Evolutionary conservation across 2,329 filamentous ascomycete genomes (phyloP), one percentile per base, ranked within the genome.

Genomic region (Fusarium xyrophilum): DNA sequence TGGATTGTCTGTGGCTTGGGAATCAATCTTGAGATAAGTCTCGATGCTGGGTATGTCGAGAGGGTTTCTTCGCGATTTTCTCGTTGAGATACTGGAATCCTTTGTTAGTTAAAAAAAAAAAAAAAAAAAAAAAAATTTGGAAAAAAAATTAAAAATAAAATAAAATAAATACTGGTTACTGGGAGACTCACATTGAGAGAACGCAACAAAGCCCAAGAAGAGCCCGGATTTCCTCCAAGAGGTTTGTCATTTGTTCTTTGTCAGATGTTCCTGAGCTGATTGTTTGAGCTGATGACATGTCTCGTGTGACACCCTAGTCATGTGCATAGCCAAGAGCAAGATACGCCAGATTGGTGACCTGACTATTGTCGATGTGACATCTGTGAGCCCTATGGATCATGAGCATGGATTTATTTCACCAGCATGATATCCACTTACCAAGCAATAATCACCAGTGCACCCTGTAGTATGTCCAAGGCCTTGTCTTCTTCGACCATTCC

Each of bases 401-500:
- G 21, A 65, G 32, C 7, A 47, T 33, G 7, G 12, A 14, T 4
- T 10, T 13, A 13, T 4, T 12, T 13, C 28, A 6, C n/a, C 8
- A 23, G 5, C 8, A 7, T 14, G 13, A 21, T 5, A n/a, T 19
- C 17, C 13, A 42, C 74, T 51, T 75, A 84, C 83, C 83, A 85
- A 25, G 81, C 78, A 56, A 84, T 74, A 40, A 79, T 78, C 43
- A 84, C 76, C 11, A 85, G 63, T 12, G 84, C 72, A 0, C 82
- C 83, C 69, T 85, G 82, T 3, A 85, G 76, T 6, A 83, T 69
- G 57, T 84, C 82, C 12, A 85, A 59, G 19, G 75, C 77, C 33
- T 75, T 75, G 39, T 83, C 78, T 21, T 79, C 79, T 60, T 79
- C 76, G 3, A 82, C 76, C 1, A 85, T 51, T 50, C 83, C 72